Conservation (phyloP, 169 alveolate species). For the Plasmodium falciparum region DNA sequence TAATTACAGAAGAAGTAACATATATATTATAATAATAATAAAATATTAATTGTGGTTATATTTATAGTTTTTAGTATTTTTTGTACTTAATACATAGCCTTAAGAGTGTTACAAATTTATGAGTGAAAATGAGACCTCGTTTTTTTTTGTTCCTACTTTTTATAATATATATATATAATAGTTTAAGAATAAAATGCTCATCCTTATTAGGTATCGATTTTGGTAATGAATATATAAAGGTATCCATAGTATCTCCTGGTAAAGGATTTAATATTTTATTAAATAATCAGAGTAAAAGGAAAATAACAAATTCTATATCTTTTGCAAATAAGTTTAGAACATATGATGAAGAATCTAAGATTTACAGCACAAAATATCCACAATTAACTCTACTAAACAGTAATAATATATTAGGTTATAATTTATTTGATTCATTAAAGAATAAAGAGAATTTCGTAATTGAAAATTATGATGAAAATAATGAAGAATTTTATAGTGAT, state of each 20-base stretch:
- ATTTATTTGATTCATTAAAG: conserved; percentile 42
- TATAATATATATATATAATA: conserved; percentile 8
- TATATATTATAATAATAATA: too few species aligned
- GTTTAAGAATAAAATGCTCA: conserved; percentile 14
- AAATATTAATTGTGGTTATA: too few species aligned
- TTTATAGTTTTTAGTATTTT: too few species aligned
- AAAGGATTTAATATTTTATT: conserved; percentile 83
- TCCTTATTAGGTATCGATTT: conserved; percentile 84
- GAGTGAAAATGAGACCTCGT: conserved; percentile 1
- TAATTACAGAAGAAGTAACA: too few species aligned
- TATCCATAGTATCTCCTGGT: conserved; percentile 85
- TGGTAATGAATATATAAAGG: conserved; percentile 86
- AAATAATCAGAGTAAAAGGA: conserved; percentile 85
- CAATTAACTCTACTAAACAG: conserved; percentile 62
- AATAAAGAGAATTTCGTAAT: conserved; percentile 36
- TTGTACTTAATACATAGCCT: not conserved
- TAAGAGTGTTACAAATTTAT: not conserved
- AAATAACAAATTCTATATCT: conserved; percentile 82
- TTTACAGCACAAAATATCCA: conserved; percentile 61
- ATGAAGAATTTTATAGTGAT: conserved; percentile 41
- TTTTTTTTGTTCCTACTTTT: conserved; percentile 3
- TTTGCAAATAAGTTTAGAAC: conserved; percentile 80
- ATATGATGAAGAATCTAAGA: conserved; percentile 83
- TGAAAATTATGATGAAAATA: conserved; percentile 47
- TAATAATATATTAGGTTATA: conserved; percentile 50